Conservation (phyloP, 306 rosid species). For the Quercus mongolica region DNA sequence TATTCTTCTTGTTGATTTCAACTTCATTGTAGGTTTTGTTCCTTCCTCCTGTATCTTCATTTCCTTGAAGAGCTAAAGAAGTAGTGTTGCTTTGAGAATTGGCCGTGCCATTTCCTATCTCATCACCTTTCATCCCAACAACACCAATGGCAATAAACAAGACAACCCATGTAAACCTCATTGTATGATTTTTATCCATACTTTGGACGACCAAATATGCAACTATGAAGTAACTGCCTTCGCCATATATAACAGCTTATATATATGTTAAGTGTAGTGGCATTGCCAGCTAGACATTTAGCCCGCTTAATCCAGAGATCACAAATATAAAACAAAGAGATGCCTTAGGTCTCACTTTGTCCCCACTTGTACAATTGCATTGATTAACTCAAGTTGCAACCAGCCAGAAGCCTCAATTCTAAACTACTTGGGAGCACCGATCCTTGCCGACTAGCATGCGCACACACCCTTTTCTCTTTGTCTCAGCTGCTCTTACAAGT, state of each 20-base stretch:
- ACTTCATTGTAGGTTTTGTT: slow-evolving; percentile 23
- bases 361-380: slow-evolving; percentile 33
- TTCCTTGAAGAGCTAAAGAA: slow-evolving; percentile 9
- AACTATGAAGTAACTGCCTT: background rate
- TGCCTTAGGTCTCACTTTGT: slow-evolving; percentile 48
- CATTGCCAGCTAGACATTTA: slow-evolving; percentile 13
- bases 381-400: background rate
- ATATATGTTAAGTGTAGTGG: background rate
- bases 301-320: slow-evolving; percentile 29
- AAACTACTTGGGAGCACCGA: slow-evolving; percentile 4
- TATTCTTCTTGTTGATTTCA: slow-evolving; percentile 31
- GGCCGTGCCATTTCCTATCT: slow-evolving; percentile 18
- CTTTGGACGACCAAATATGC: background rate
- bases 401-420: slow-evolving; percentile 5
- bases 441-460: slow-evolving; percentile 31
- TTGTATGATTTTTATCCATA: slow-evolving; percentile 18
- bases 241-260: background rate
- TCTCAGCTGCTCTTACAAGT: background rate
- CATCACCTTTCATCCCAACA: slow-evolving; percentile 32
- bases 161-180: slow-evolving; percentile 25
- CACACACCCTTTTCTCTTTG: background rate
- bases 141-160: slow-evolving; percentile 26
- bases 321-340: background rate
- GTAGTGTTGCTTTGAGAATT: slow-evolving; percentile 25
- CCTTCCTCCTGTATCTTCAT: slow-evolving; percentile 13